Evolutionary conservation across 2,329 filamentous ascomycete species (phyloP).

Genomic region (Ampelomyces quisqualis): DNA sequence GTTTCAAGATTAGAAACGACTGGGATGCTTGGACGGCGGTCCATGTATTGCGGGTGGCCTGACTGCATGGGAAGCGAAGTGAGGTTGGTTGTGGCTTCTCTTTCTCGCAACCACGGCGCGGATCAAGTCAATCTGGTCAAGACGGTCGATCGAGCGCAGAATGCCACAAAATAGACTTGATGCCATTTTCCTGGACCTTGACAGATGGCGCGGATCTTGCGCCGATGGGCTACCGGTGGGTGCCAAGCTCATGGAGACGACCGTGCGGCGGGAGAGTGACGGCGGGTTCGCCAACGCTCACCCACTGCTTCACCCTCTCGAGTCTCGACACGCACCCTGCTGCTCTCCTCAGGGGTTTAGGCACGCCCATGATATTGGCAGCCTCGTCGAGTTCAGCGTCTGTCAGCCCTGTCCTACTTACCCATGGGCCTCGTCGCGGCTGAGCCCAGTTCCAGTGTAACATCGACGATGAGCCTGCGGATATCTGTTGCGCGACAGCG

Average conservation of each 20-base stretch:
- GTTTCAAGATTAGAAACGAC: slow-evolving; percentile 6
- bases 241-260: not conserved
- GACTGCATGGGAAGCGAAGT: slow-evolving; percentile 1
- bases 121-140: not conserved
- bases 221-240: too few relatives aligned
- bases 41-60: slow-evolving; percentile 2
- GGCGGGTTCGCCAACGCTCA: not conserved
- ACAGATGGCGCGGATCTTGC: not conserved
- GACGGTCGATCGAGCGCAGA: not conserved
- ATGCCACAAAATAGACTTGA: too few relatives aligned
- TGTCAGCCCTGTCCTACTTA: slow-evolving; percentile 4
- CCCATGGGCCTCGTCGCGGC: too few relatives aligned
- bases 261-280: not conserved
- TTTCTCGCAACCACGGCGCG: not conserved
- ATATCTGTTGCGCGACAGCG: slow-evolving; percentile 3
- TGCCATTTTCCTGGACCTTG: not conserved
- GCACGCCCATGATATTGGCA: too few relatives aligned
- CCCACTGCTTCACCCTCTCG: not conserved
- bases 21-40: not conserved
- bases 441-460: slow-evolving; percentile 7
- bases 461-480: not conserved
- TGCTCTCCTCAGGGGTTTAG: too few relatives aligned
- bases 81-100: slow-evolving; percentile 1
- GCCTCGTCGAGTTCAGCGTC: too few relatives aligned
- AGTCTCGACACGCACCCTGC: not conserved